Percentiles rank a stretch among this genome's conserved stretches.
Evolutionary conservation across 768 basidiomycete species (phyloP).

Genomic region (Macrolepiota albuminosa): DNA sequence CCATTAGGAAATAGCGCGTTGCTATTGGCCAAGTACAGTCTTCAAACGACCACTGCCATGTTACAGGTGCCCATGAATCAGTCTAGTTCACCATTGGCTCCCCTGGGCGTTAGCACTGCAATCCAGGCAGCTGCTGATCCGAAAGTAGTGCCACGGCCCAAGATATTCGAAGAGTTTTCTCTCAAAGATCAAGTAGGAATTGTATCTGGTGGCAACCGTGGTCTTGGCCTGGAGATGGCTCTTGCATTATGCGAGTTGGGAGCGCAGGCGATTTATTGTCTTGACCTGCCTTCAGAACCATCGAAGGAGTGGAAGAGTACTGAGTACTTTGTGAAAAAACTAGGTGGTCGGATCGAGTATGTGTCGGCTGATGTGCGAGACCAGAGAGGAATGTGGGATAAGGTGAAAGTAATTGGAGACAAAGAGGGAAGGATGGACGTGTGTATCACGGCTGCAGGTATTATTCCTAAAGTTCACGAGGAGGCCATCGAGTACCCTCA

Average conservation of each 20-base stretch:
- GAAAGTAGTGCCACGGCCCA: constrained; percentile 31
- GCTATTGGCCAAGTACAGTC: too few relatives aligned
- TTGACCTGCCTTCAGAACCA: constrained; percentile 53
- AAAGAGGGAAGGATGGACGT: constrained; percentile 68
- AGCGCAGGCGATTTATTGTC: constrained; percentile 61
- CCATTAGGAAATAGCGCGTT: too few relatives aligned
- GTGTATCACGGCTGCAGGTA: constrained; percentile 73
- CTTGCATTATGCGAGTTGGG: constrained; percentile 69
- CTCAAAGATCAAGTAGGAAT: constrained; percentile 53
- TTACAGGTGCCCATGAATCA: constrained; percentile 17
- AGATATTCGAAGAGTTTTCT: constrained; percentile 56
- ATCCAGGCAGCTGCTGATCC: constrained; percentile 34
- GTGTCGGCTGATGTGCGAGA: constrained; percentile 59
- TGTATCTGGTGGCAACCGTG: constrained; percentile 59
- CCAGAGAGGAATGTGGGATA: constrained; percentile 54
- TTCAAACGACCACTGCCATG: background rate
- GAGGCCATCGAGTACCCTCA: constrained; percentile 62
- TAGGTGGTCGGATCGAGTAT: constrained; percentile 52
- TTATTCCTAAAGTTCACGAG: constrained; percentile 42
- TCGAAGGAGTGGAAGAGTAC: constrained; percentile 54
- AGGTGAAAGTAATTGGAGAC: constrained; percentile 54
- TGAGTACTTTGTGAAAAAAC: constrained; percentile 40
- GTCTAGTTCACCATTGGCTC: constrained; percentile 50
- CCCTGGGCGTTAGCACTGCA: constrained; percentile 60
- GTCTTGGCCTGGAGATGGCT: constrained; percentile 79